Conservation (phyloP, 352 stramenopile species). For the Phytopythium ostracodes region DNA sequence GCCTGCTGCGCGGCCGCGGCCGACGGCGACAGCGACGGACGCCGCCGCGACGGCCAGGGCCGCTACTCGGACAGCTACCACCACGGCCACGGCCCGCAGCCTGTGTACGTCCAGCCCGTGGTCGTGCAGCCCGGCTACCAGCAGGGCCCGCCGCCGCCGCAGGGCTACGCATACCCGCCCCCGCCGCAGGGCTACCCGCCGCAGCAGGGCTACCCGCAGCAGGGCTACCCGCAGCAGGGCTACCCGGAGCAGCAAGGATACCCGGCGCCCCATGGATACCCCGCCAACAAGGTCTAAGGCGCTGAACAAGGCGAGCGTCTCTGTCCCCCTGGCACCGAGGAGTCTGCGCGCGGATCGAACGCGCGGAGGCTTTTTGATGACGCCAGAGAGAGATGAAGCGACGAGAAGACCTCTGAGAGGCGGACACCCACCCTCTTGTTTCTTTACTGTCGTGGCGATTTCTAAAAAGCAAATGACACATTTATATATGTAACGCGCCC, state of each 20-base stretch:
- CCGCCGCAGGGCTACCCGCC: constrained; percentile 32
- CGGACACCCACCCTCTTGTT: neutral
- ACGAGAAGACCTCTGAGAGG: neutral
- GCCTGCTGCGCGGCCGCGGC: constrained; percentile 61
- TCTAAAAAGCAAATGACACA: constrained; percentile 1
- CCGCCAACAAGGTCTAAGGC: constrained; percentile 5
- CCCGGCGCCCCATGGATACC: constrained; percentile 16
- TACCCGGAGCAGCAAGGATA: constrained; percentile 31
- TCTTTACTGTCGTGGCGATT: neutral
- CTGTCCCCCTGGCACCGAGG: neutral
- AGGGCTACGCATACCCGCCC: constrained; percentile 46
- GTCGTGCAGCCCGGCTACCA: constrained; percentile 43
- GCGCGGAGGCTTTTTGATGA: neutral
- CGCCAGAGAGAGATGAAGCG: neutral
- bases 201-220: constrained; percentile 18
- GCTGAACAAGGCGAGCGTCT: neutral
- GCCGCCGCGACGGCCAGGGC: constrained; percentile 26
- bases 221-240: constrained; percentile 17
- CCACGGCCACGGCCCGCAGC: constrained; percentile 24
- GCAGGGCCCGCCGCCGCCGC: constrained; percentile 23
- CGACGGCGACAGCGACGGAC: constrained; percentile 27
- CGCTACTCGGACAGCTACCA: constrained; percentile 34
- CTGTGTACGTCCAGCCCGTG: constrained; percentile 76
- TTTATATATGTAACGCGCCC: neutral
- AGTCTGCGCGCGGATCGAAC: constrained; percentile 6